These are phyloP conservation scores for Austroboletus festivus DNA, from an alignment of 768 basidiomycete genomes.

Conservation along the genomic window DNA sequence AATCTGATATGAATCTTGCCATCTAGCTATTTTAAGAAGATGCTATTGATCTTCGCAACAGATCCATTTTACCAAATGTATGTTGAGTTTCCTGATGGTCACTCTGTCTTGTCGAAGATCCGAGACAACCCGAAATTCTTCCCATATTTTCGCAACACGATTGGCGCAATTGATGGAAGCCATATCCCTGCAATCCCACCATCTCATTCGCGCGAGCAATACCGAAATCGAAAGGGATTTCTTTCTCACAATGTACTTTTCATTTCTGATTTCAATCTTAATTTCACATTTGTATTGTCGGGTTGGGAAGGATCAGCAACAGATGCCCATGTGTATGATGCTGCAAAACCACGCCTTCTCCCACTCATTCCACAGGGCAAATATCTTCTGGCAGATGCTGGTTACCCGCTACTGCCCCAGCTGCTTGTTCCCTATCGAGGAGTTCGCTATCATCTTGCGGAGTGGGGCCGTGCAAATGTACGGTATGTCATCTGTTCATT, in stretches of 20 bases:
- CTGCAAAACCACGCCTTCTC: not conserved
- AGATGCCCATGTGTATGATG: slow-evolving; percentile 28
- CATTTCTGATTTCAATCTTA: slow-evolving; percentile 30
- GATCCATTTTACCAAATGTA: not conserved
- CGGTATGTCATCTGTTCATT: not conserved
- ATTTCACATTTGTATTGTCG: slow-evolving; percentile 37
- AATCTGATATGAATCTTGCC: not conserved
- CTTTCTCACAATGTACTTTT: slow-evolving; percentile 41
- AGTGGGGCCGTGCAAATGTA: not conserved
- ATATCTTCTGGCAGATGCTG: not conserved
- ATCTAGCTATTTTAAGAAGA: not conserved
- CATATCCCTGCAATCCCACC: not conserved
- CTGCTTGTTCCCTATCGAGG: not conserved
- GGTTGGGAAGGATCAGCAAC: slow-evolving; percentile 42
- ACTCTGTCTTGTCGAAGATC: not conserved
- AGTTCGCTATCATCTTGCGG: not conserved
- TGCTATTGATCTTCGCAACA: not conserved
- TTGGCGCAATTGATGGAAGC: not conserved
- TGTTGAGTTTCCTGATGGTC: not conserved
- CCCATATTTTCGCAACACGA: not conserved
- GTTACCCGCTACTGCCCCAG: not conserved
- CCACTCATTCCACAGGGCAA: not conserved
- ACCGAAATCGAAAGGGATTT: slow-evolving; percentile 21
- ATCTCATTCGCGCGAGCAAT: not conserved
- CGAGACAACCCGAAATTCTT: not conserved